These are phyloP conservation scores for Tricholoma matsutake DNA, from an alignment of 768 basidiomycete species.

Conservation along the genomic window DNA sequence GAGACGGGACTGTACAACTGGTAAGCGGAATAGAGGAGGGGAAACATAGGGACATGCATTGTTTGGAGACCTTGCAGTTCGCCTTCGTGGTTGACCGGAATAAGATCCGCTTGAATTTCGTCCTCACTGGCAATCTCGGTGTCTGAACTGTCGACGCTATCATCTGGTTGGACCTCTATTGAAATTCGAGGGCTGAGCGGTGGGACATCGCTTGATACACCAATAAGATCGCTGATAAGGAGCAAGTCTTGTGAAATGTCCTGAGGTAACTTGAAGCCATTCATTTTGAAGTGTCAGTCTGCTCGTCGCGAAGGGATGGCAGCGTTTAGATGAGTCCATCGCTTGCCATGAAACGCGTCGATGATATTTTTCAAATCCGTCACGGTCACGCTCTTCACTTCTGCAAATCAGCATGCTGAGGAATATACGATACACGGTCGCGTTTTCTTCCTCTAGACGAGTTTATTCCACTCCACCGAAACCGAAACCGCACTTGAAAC, in stretches of 20 bases:
- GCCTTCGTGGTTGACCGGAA: conserved; percentile 36
- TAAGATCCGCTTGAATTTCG: conserved; percentile 68
- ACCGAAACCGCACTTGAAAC: conserved; percentile 61
- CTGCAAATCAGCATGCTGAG: conserved; percentile 12
- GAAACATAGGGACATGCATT: conserved; percentile 17
- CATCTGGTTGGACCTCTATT: conserved; percentile 24
- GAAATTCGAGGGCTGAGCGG: not conserved
- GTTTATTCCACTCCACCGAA: conserved; percentile 57
- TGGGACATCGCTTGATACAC: conserved; percentile 19
- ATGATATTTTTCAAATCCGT: conserved; percentile 8
- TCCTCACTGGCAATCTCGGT: conserved; percentile 60
- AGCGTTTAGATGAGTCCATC: not conserved
- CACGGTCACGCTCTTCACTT: conserved; percentile 1
- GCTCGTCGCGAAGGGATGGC: not conserved
- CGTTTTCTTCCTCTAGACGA: conserved; percentile 26
- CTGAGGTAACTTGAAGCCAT: conserved; percentile 59
- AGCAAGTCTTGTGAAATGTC: conserved; percentile 69
- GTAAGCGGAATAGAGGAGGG: conserved; percentile 7
- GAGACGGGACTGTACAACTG: conserved; percentile 1
- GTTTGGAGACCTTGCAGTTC: conserved; percentile 21
- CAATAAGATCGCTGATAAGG: conserved; percentile 67
- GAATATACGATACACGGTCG: conserved; percentile 11
- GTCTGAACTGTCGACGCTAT: conserved; percentile 55
- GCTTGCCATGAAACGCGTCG: conserved; percentile 10
- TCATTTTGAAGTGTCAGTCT: conserved; percentile 23